phyloP scores from a whole-genome alignment of 257 asterid genomes.

The Plantago ovata region DNA sequence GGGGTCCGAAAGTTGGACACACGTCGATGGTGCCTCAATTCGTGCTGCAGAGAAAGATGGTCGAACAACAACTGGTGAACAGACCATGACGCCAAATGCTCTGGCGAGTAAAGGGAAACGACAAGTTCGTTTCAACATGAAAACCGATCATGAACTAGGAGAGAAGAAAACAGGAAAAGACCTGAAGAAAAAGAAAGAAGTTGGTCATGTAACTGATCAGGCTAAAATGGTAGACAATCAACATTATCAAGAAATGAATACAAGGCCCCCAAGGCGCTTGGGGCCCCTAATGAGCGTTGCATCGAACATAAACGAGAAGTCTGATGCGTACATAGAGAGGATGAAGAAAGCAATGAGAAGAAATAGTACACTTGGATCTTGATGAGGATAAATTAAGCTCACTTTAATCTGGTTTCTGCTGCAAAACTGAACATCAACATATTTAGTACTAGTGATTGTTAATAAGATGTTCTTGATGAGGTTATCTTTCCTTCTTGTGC shows the following conservation, averaged over 20 bases:
- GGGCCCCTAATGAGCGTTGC: constrained; percentile 31
- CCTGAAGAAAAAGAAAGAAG: not conserved
- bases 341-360: constrained; percentile 45
- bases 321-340: constrained; percentile 49
- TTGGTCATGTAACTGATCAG: constrained; percentile 8
- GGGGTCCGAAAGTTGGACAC: constrained; percentile 1
- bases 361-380: constrained; percentile 19
- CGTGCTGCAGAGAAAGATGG: constrained; percentile 10
- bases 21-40: not conserved
- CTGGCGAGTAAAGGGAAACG: constrained; percentile 3
- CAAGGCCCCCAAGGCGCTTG: constrained; percentile 14
- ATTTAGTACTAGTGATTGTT: too few relatives aligned
- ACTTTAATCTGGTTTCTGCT: too few relatives aligned
- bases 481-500: too few relatives aligned
- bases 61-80: not conserved
- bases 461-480: too few relatives aligned
- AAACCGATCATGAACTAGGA: not conserved
- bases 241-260: constrained; percentile 16
- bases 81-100: not conserved
- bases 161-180: not conserved
- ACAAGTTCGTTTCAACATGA: not conserved
- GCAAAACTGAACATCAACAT: too few relatives aligned
- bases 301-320: constrained; percentile 45
- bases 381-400: not conserved
- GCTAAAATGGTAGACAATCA: constrained; percentile 3